phyloP scores from a whole-genome alignment of 306 rosid genomes.

The Cyamopsis tetragonoloba region DNA sequence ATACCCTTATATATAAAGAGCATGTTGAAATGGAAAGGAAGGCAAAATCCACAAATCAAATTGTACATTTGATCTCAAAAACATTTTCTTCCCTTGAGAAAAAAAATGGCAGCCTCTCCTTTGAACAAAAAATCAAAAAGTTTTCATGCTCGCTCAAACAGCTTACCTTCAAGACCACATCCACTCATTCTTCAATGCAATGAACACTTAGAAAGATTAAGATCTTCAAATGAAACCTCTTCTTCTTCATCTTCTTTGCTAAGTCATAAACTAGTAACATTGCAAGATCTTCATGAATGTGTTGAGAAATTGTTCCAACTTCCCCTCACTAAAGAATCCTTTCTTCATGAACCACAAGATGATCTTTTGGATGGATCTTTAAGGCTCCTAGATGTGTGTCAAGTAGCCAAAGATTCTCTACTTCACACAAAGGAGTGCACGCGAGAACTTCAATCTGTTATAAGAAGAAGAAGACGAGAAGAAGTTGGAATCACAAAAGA shows the following conservation, averaged over 20 bases:
- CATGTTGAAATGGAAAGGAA: neutral
- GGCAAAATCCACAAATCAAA: neutral
- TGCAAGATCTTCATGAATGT: conserved; percentile 21
- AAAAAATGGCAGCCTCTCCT: conserved; percentile 26
- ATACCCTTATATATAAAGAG: neutral
- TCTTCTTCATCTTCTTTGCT: conserved; percentile 23
- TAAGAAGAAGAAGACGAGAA: conserved; percentile 23
- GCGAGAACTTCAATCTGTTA: conserved; percentile 8
- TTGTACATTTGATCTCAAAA: neutral
- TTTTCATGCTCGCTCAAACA: conserved; percentile 35
- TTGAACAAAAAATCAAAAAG: conserved; percentile 4
- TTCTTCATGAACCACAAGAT: conserved; percentile 29
- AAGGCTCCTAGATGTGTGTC: conserved; percentile 27
- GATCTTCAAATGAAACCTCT: conserved; percentile 24
- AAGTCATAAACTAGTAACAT: neutral
- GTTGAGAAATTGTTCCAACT: conserved; percentile 25
- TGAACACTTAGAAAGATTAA: conserved; percentile 17
- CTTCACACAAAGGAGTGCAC: conserved; percentile 31
- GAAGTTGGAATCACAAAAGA: neutral
- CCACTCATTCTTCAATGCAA: conserved; percentile 29
- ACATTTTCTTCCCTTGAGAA: neutral
- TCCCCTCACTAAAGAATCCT: conserved; percentile 18
- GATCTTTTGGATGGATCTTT: conserved; percentile 34
- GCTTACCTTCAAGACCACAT: conserved; percentile 40
- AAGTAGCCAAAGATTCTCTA: conserved; percentile 22